Percentiles rank a stretch among this genome's conserved stretches.
Conservation (phyloP, 2,329 filamentous ascomycete species). For the Furcasterigmium furcatum region DNA sequence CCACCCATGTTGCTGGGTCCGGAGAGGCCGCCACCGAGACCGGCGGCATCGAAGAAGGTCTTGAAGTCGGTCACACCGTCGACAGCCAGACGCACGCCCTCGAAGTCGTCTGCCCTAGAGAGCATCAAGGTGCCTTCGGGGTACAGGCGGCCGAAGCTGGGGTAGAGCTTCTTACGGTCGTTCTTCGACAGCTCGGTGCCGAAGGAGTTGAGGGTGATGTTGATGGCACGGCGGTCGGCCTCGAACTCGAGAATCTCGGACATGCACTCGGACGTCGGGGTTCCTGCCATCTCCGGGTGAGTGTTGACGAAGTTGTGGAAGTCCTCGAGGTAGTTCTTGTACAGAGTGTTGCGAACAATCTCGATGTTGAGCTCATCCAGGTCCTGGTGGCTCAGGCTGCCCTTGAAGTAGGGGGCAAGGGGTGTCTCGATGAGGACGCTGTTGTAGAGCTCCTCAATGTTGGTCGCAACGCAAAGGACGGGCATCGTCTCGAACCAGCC, state of each 20-base stretch:
- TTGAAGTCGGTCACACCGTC: slow-evolving; percentile 94
- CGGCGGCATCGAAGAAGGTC: slow-evolving; percentile 89
- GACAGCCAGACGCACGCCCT: slow-evolving; percentile 89
- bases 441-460: slow-evolving; percentile 98
- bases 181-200: slow-evolving; percentile 92
- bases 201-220: slow-evolving; percentile 98
- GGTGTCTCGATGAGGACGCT: slow-evolving; percentile 96
- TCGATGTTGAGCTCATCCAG: slow-evolving; percentile 99
- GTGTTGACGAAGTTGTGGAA: slow-evolving; percentile 94
- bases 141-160: slow-evolving; percentile 84
- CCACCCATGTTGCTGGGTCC: slow-evolving; percentile 84
- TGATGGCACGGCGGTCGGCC: slow-evolving; percentile 93
- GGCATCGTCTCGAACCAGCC: slow-evolving; percentile 99
- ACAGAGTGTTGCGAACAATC: slow-evolving; percentile 96
- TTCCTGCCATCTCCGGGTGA: slow-evolving; percentile 79
- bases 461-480: slow-evolving; percentile 94
- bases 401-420: slow-evolving; percentile 95
- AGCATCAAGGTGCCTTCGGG: slow-evolving; percentile 95
- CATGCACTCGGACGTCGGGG: slow-evolving; percentile 93
- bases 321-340: slow-evolving; percentile 99
- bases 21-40: slow-evolving; percentile 66
- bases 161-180: slow-evolving; percentile 95
- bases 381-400: slow-evolving; percentile 91
- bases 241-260: slow-evolving; percentile 94
- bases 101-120: slow-evolving; percentile 88